Evolutionary conservation across 2,329 filamentous ascomycete species (phyloP).

Genomic region (Neodidymelliopsis sp.): DNA sequence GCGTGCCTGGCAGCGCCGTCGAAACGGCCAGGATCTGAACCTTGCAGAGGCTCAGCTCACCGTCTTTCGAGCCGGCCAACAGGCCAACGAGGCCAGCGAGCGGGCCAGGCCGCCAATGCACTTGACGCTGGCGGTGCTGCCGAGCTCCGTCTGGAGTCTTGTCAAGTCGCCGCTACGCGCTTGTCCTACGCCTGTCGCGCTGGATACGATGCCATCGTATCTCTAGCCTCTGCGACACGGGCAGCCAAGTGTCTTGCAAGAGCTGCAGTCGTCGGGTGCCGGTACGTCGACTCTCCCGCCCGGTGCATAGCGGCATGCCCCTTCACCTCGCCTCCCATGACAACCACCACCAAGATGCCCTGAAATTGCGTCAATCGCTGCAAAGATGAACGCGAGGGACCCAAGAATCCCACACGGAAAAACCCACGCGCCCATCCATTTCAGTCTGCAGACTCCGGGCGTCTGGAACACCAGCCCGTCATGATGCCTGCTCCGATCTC

Average conservation of each 20-base stretch:
- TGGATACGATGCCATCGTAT: background rate
- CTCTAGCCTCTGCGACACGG: no score
- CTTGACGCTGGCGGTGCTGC: slow-evolving; percentile 18
- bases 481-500: slow-evolving; percentile 16
- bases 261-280: background rate
- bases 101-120: slow-evolving; percentile 17
- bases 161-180: slow-evolving; percentile 2
- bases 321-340: background rate
- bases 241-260: slow-evolving; percentile 2
- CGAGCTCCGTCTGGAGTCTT: slow-evolving; percentile 14
- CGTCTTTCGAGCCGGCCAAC: slow-evolving; percentile 30
- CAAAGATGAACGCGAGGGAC: slow-evolving; percentile 14
- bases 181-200: background rate
- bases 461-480: slow-evolving; percentile 17
- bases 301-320: background rate
- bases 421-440: slow-evolving; percentile 13
- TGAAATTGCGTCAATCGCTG: slow-evolving; percentile 16
- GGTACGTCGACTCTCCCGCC: background rate
- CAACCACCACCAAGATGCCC: background rate
- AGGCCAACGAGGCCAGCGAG: slow-evolving; percentile 19
- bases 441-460: slow-evolving; percentile 14
- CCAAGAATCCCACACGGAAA: slow-evolving; percentile 13
- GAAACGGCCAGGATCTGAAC: slow-evolving; percentile 32
- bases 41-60: slow-evolving; percentile 27
- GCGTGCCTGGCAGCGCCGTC: slow-evolving; percentile 36